Evolutionary conservation across 2,329 filamentous ascomycete genomes (phyloP), one percentile per base, ranked within the genome.

Genomic region (Clathrospora elynae): DNA sequence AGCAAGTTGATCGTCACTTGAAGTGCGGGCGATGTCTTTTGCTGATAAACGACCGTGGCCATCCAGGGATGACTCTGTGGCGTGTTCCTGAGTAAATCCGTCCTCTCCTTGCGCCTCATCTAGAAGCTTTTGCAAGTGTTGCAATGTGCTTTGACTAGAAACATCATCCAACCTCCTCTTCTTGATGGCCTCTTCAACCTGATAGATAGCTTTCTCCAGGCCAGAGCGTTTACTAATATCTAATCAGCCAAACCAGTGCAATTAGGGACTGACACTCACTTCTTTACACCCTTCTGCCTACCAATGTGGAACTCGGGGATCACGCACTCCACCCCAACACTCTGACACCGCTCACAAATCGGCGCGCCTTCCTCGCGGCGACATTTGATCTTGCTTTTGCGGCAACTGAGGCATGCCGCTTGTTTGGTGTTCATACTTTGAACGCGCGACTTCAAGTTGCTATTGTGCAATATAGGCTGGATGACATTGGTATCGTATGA

Each of bases 251-350:
- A 3, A 24, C 1, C 4, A 31, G 6, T 11, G 17, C 1, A 6
- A 13, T 10, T 5, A 23, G 6, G n/a, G 20, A 10, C 16, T 4
- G 6, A 10, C 17, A 29, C 75, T 69, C 70, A 86, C 86, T 89
- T 89, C 67, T 88, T 89, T 47, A 88, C 85, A 14, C 86, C 86
- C 62, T 88, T 88, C 61, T 87, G 85, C 35, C 86, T 76, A 6
- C 86, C 86, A 3, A 87, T 79, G 49, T 88, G 85, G 61, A 88
- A 87, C 16, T 59, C n/a, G 79, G 62, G 85, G 2, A 87, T 81
- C 5, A 87, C 73, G 62, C 86, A 89, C 46, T 87, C 82, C 10
- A 72, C 63, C 22, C 78, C 75, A 6, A 78, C 71, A 58, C 82
- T 78, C 39, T 75, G 71, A 63, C 84, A 87, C 65, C 82, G 78